These are phyloP conservation scores for Boletus patriciae DNA, from an alignment of 768 basidiomycete species.

Conservation along the genomic window DNA sequence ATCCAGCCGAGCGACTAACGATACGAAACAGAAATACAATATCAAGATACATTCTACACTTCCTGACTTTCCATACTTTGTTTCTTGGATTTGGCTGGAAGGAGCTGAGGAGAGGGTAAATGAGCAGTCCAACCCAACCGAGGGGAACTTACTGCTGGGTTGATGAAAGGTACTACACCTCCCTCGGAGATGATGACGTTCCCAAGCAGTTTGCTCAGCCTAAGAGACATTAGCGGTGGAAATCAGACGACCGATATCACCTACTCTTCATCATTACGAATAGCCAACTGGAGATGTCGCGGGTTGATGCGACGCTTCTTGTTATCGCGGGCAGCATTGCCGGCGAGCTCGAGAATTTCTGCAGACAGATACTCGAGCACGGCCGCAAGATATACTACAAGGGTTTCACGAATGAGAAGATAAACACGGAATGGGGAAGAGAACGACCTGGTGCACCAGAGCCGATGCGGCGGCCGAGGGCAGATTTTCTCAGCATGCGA, in stretches of 20 bases:
- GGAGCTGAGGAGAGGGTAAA: conserved; percentile 21
- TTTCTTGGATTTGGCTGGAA: conserved; percentile 33
- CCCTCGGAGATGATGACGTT: conserved; percentile 93
- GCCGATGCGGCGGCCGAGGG: conserved; percentile 86
- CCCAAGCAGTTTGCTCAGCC: conserved; percentile 69
- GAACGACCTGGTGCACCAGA: conserved; percentile 75
- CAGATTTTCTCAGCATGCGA: conserved; percentile 82
- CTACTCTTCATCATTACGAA: conserved; percentile 91
- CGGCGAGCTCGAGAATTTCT: conserved; percentile 92
- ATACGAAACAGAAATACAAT: neutral
- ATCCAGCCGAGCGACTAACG: neutral
- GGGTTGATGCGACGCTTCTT: conserved; percentile 97
- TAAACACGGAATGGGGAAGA: conserved; percentile 11
- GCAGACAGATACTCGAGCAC: conserved; percentile 92
- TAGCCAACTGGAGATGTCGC: conserved; percentile 91
- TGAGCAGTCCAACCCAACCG: no score
- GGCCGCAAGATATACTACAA: conserved; percentile 84
- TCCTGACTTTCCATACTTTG: conserved; percentile 35
- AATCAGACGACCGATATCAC: conserved; percentile 19
- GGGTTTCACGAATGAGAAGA: neutral
- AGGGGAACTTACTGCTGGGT: conserved; percentile 45
- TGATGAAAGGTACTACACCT: conserved; percentile 87
- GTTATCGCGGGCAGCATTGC: conserved; percentile 87
- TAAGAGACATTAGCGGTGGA: conserved; percentile 23
- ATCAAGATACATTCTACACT: conserved; percentile 20